Conservation (phyloP, 352 stramenopile genomes). For the Plasmopara halstedii region DNA sequence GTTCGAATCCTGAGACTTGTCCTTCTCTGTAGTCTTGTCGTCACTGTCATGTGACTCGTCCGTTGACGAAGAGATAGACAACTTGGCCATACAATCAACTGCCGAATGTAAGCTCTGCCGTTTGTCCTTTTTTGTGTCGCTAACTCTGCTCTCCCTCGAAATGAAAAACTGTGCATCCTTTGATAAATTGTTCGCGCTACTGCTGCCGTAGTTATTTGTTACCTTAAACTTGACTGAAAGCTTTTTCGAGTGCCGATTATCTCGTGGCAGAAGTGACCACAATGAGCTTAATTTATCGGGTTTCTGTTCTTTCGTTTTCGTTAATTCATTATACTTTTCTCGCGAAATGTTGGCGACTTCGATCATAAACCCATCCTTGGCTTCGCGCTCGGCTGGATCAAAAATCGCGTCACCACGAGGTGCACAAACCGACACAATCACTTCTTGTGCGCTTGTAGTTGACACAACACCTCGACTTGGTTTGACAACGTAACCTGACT, state of each 20-base stretch:
- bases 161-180: slow-evolving; percentile 5
- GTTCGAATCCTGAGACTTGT: slow-evolving; percentile 15
- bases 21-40: background rate
- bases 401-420: slow-evolving; percentile 25
- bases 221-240: slow-evolving; percentile 31
- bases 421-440: slow-evolving; percentile 51
- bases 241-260: slow-evolving; percentile 26
- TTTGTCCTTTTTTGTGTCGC: background rate
- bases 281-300: slow-evolving; percentile 29
- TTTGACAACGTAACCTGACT: slow-evolving; percentile 66
- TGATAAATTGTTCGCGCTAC: slow-evolving; percentile 7
- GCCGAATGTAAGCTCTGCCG: slow-evolving; percentile 12
- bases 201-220: slow-evolving; percentile 11
- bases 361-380: slow-evolving; percentile 63
- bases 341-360: slow-evolving; percentile 49
- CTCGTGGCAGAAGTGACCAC: slow-evolving; percentile 31
- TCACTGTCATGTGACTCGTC: slow-evolving; percentile 7
- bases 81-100: slow-evolving; percentile 12
- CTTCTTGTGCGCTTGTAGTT: slow-evolving; percentile 43
- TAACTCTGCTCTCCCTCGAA: slow-evolving; percentile 9
- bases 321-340: slow-evolving; percentile 30
- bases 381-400: slow-evolving; percentile 37
- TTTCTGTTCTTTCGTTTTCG: slow-evolving; percentile 29
- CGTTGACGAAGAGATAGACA: slow-evolving; percentile 10
- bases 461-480: slow-evolving; percentile 56